A percentile compares a stretch with the other conserved stretches of the same genome.
phyloP scores from a whole-genome alignment of 805 yeast genomes.

The Saccharomycopsis amapae region DNA sequence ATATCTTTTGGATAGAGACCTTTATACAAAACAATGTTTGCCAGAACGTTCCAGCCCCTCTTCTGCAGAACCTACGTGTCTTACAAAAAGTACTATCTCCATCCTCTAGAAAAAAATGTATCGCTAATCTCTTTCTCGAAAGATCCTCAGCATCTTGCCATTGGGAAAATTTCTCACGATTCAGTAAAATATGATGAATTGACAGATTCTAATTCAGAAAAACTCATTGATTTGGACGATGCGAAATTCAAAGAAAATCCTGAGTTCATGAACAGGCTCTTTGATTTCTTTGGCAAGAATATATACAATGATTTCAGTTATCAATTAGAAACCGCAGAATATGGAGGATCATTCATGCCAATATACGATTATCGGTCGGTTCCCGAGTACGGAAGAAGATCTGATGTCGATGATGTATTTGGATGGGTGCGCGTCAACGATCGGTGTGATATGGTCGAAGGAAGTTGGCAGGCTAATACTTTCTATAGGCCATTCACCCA shows the following conservation, averaged over 20 bases:
- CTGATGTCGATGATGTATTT: slow-evolving; percentile 61
- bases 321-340: slow-evolving; percentile 48
- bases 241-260: slow-evolving; percentile 26
- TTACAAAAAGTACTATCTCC: slow-evolving; percentile 14
- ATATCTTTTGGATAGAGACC: too few species aligned
- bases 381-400: slow-evolving; percentile 58
- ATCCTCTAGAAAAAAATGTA: slow-evolving; percentile 4
- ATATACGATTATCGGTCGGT: slow-evolving; percentile 62
- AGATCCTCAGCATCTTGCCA: slow-evolving; percentile 2
- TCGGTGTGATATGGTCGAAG: slow-evolving; percentile 46
- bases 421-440: slow-evolving; percentile 61
- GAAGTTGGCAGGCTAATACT: slow-evolving; percentile 49
- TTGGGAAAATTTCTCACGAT: slow-evolving; percentile 2
- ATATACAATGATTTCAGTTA: slow-evolving; percentile 44
- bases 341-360: slow-evolving; percentile 53
- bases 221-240: background rate
- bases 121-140: slow-evolving; percentile 5
- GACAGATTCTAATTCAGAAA: background rate
- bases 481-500: slow-evolving; percentile 48
- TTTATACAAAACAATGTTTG: too few species aligned
- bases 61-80: background rate
- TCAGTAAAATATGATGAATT: background rate
- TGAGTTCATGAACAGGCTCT: slow-evolving; percentile 25
- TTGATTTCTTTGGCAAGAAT: slow-evolving; percentile 23
- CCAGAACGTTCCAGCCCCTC: too few species aligned